Base-by-base conservation (phyloP, 352 stramenopile species). In the Phytophthora sp. region DNA sequence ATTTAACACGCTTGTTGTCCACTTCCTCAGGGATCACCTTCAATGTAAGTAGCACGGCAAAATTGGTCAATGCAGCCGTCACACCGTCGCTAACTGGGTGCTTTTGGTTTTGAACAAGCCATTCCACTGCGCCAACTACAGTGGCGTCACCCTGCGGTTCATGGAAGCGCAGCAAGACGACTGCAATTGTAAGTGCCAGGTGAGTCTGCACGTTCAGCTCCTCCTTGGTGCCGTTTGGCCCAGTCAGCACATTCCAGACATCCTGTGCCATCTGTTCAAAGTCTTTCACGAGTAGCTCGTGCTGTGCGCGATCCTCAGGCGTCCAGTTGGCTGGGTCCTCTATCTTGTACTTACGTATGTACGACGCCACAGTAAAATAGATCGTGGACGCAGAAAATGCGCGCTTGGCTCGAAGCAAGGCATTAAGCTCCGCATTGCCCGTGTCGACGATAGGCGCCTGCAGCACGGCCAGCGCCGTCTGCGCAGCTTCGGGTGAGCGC, bases 11-110 rank as follows among this genome's bases (percentile, higher is more conserved):
- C 54, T 86, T 86, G 57, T 92, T 93, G 27, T 88, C 69, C 1
- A 93, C 82, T 65, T 94, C 86, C 53, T 94, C 86, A 0, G 86
- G 84, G 45, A 94, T 84, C 38, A 90, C 71, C 42, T 94, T 91
- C 26, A 94, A 57, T 44, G 81, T 89, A 11, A 93, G 60, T 29
- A 94, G 57, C 24, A 91, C 86, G 3, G 84, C 80, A 73, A 87
- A 91, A 62, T 93, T 91, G 18, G 84, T 91, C 41, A 87, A 57
- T 4, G 73, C 72, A 54, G 76, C 69, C 11, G 77, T 76, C 7
- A 79, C 45, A 7, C 63, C 55, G 30, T 88, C 73, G 21, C 71
- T 59, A n/a, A 79, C 73, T 5, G 72, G 79, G n/a, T 77, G 60
- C 36, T 78, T 55, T 56, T 94, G 84, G 71, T 91, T 94, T 35